Conservation (phyloP, 1,284 basidiomycete species). For the Hypsizygus ulmarius region DNA sequence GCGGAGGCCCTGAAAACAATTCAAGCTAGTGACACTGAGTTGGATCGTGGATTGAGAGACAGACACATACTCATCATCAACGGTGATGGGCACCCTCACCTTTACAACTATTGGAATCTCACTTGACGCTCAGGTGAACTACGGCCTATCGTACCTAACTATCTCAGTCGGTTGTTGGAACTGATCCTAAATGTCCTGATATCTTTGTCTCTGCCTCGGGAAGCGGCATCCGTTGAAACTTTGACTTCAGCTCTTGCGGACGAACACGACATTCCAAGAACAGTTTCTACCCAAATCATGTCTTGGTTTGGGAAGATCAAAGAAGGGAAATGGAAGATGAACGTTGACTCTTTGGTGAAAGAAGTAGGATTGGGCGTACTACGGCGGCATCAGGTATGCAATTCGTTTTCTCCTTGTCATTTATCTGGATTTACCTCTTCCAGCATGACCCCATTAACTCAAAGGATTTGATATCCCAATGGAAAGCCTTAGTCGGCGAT, state of each 20-base stretch:
- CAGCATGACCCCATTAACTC: conserved; percentile 58
- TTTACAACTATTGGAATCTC: conserved; percentile 5
- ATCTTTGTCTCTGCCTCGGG: conserved; percentile 49
- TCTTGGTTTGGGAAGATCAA: conserved; percentile 71
- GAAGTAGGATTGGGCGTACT: conserved; percentile 75
- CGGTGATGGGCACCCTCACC: conserved; percentile 39
- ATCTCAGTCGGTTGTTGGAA: conserved; percentile 70
- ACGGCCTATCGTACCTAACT: conserved; percentile 63
- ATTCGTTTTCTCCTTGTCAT: background rate
- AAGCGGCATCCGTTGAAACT: conserved; percentile 49
- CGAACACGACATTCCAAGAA: conserved; percentile 68
- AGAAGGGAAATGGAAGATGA: conserved; percentile 62
- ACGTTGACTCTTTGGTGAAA: conserved; percentile 53
- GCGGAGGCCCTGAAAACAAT: conserved; percentile 60
- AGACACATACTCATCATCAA: conserved; percentile 70
- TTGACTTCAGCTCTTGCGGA: conserved; percentile 59
- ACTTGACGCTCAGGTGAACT: conserved; percentile 48
- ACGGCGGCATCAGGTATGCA: conserved; percentile 54
- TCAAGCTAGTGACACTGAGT: conserved; percentile 77
- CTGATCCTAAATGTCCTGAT: conserved; percentile 70
- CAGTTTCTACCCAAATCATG: conserved; percentile 69
- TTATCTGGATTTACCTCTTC: background rate
- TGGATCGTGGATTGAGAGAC: conserved; percentile 61
- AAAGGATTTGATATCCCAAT: conserved; percentile 57
- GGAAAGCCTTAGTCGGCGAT: conserved; percentile 74